Conservation (phyloP, 2,329 filamentous ascomycete species). For the Calonectria hawksworthii region DNA sequence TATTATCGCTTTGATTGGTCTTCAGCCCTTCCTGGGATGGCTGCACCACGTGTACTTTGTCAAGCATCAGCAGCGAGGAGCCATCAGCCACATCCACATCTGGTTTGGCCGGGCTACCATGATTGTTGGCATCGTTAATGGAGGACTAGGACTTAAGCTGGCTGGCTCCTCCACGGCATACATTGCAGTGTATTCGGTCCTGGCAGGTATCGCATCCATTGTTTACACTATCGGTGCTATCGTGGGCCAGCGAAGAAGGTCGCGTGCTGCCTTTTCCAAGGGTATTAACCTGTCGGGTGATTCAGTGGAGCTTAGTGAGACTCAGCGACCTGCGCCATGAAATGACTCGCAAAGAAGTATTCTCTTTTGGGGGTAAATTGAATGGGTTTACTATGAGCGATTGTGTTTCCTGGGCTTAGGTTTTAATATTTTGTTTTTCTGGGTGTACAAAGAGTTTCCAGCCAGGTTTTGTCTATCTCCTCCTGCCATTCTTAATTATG, state of each 20-base stretch:
- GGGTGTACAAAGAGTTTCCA: not conserved
- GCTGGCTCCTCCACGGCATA: constrained; percentile 48
- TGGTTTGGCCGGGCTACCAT: constrained; percentile 73
- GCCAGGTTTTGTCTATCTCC: not conserved
- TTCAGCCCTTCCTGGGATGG: constrained; percentile 70
- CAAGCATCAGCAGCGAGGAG: constrained; percentile 60
- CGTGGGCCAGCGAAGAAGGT: not conserved
- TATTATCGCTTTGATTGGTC: constrained; percentile 64
- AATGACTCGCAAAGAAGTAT: not conserved
- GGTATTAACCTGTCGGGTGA: not conserved
- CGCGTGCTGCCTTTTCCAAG: not conserved
- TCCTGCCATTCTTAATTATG: not conserved
- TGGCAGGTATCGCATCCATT: not conserved
- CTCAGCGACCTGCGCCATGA: not conserved
- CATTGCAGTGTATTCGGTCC: not conserved
- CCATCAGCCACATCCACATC: constrained; percentile 68
- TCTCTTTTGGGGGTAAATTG: not conserved
- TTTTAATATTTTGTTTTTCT: not conserved
- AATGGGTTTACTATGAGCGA: not conserved
- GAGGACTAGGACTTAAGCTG: constrained; percentile 70
- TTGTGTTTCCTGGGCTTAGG: not conserved
- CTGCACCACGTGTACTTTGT: constrained; percentile 69
- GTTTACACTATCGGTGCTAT: not conserved
- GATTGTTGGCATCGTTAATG: constrained; percentile 71
- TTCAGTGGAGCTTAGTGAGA: not conserved